Base-by-base conservation (phyloP, 352 stramenopile species). In the Thraustotheca clavata region DNA sequence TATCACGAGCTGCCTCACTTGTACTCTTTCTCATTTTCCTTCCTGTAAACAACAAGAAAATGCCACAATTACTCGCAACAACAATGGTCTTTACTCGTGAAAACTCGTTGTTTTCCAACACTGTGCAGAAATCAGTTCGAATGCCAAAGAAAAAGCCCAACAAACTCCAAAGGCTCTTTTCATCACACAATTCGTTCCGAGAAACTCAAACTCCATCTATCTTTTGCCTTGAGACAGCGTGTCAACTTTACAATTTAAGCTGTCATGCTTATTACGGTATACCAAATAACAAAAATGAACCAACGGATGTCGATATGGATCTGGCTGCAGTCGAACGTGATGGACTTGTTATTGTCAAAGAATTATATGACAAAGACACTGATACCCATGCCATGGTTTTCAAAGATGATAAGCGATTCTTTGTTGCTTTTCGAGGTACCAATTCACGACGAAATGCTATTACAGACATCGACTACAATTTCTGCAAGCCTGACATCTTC, bases 371-470 rank as follows among this genome's bases (percentile, higher is more conserved):
- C 52, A 24, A 7, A 6, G 16, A n/a, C 4, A 61, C 52, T 11
- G 52, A 61, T 38, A 61, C 52, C 11, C 52, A 61, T n/a, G 52
- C 24, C n/a, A 9, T 61, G 12, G 52, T 61, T 4, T 61, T 61
- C 20, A 38, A 11, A 34, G 52, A 61, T 24, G 52, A 20, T 22
- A 36, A 46, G 12, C 52, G 29, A 11, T 14, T 49, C 12, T 22
- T 61, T 7, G 18, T 57, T 32, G 52, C 52, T 3, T 61, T 61
- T 24, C 52, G 52, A 4, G 52, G 52, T 2, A 61, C 52, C 3
- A 27, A 22, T 12, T 49, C 35, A 34, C 29, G 24, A 8, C 18
- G 27, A 5, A 61, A 61, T 20, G 52, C 52, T 6, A 11, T 29
- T 14, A 61, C 52, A 38, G 52, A 61, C 34, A 34, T 61, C 34